Conservation (phyloP, 352 stramenopile genomes). For the Phytophthora ramorum region DNA sequence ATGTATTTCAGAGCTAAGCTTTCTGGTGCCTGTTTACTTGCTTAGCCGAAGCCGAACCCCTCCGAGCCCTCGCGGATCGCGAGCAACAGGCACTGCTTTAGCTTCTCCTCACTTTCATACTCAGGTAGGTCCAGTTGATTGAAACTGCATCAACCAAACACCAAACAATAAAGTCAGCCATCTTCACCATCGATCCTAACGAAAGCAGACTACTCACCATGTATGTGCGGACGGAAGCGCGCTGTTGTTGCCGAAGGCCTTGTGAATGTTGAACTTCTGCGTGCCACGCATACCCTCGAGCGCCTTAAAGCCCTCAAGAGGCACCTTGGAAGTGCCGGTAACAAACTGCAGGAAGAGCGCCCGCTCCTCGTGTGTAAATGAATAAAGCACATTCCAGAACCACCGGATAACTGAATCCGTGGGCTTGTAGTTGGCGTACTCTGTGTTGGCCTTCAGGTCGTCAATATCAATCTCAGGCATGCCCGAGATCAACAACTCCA, state of each 20-base stretch:
- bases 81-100: slow-evolving; percentile 97
- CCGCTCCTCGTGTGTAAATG: slow-evolving; percentile 92
- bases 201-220: slow-evolving; percentile 73
- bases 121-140: slow-evolving; percentile 99
- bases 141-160: slow-evolving; percentile 80
- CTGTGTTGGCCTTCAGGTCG: slow-evolving; percentile 93
- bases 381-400: slow-evolving; percentile 95
- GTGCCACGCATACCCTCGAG: slow-evolving; percentile 99
- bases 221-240: slow-evolving; percentile 96
- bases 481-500: slow-evolving; percentile 94
- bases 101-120: slow-evolving; percentile 98
- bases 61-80: slow-evolving; percentile 98
- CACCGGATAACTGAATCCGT: slow-evolving; percentile 92
- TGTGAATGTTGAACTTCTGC: slow-evolving; percentile 99
- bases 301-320: slow-evolving; percentile 98
- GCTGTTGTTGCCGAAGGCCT: slow-evolving; percentile 92
- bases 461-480: slow-evolving; percentile 95
- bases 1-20: slow-evolving; percentile 22
- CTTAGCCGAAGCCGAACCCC: slow-evolving; percentile 98
- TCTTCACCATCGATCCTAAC: slow-evolving; percentile 3
- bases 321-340: slow-evolving; percentile 93
- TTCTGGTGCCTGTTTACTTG: neutral
- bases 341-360: slow-evolving; percentile 95
- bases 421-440: slow-evolving; percentile 94
- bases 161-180: slow-evolving; percentile 23